phyloP scores from a whole-genome alignment of 805 yeast genomes.

The Saccharomyces jurei region DNA sequence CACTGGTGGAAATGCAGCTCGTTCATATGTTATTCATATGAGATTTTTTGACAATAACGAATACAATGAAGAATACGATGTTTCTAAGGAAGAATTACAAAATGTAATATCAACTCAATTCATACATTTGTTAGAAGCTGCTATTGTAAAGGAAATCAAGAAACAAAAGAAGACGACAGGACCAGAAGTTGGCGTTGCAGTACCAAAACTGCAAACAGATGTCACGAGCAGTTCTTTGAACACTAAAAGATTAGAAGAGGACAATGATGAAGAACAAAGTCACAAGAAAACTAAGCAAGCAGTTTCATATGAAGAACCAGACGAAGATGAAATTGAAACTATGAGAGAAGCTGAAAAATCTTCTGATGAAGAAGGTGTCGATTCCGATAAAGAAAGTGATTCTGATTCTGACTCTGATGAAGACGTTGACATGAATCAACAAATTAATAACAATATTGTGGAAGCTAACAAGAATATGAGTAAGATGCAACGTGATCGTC shows the following conservation, averaged over 20 bases:
- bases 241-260: constrained; percentile 34
- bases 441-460: constrained; percentile 15
- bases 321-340: constrained; percentile 87
- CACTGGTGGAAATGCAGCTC: constrained; percentile 39
- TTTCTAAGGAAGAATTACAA: constrained; percentile 72
- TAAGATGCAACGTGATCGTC: constrained; percentile 71
- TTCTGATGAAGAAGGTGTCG: constrained; percentile 55
- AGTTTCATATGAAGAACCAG: constrained; percentile 89
- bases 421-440: constrained; percentile 27
- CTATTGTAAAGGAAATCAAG: constrained; percentile 72
- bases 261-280: constrained; percentile 50
- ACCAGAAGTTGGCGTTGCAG: constrained; percentile 65
- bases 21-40: constrained; percentile 70
- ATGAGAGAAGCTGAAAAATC: constrained; percentile 78
- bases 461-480: constrained; percentile 34
- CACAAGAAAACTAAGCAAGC: constrained; percentile 69
- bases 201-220: constrained; percentile 46
- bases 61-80: constrained; percentile 83
- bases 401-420: constrained; percentile 37
- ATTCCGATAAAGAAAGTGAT: constrained; percentile 32
- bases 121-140: constrained; percentile 60
- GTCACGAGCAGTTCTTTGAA: constrained; percentile 31
- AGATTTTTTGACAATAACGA: constrained; percentile 68
- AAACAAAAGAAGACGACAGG: constrained; percentile 58
- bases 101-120: constrained; percentile 55